A percentile compares a stretch with the other conserved stretches of the same genome.
These are phyloP conservation scores for Globisporangium emineosum DNA, from an alignment of 352 stramenopile genomes.

Conservation along the genomic window DNA sequence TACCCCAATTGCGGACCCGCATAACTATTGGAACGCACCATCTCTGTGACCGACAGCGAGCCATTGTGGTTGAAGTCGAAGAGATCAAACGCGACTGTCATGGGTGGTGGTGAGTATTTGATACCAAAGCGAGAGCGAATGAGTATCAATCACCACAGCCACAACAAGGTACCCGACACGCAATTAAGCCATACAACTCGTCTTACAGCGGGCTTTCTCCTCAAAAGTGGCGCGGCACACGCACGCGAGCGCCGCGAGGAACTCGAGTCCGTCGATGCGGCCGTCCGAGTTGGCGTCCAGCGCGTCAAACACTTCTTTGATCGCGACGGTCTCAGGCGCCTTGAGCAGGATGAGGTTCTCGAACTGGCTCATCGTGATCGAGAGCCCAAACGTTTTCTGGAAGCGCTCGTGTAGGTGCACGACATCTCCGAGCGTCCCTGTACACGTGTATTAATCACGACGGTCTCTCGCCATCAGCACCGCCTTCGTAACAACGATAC, in stretches of 20 bases:
- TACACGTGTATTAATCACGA: neutral
- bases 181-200: neutral
- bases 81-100: slow-evolving; percentile 62
- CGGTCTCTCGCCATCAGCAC: neutral
- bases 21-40: slow-evolving; percentile 27
- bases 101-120: neutral
- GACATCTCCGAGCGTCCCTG: slow-evolving; percentile 73
- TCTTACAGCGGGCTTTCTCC: slow-evolving; percentile 74
- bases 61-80: slow-evolving; percentile 84
- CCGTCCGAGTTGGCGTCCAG: slow-evolving; percentile 71
- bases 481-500: neutral
- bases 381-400: slow-evolving; percentile 71
- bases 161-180: neutral
- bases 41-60: slow-evolving; percentile 65
- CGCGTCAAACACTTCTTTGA: slow-evolving; percentile 71
- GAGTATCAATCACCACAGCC: neutral
- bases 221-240: slow-evolving; percentile 75
- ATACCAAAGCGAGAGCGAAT: neutral
- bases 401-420: slow-evolving; percentile 57
- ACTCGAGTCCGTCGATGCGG: slow-evolving; percentile 78
- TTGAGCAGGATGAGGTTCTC: slow-evolving; percentile 70
- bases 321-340: slow-evolving; percentile 46
- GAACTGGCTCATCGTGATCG: slow-evolving; percentile 75
- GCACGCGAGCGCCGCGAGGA: slow-evolving; percentile 66
- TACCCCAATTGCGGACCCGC: neutral